Percentiles rank a stretch among this genome's conserved stretches.
These are phyloP conservation scores for Xylariaceae sp. DNA, from an alignment of 2,329 filamentous ascomycete genomes.

Conservation along the genomic window DNA sequence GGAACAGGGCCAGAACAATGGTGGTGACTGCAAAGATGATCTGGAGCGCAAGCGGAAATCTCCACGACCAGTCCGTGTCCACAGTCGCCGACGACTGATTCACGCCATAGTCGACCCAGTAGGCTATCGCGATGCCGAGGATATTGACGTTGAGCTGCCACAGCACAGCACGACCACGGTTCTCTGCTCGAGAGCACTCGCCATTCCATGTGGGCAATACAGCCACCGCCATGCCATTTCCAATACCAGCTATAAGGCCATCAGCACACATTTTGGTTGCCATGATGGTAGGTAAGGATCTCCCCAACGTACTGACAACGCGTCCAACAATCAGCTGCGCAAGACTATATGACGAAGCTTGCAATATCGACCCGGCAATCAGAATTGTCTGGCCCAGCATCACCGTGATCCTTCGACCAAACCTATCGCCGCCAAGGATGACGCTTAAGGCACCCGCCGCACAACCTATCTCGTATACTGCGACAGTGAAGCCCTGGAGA, in stretches of 20 bases:
- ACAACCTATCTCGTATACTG: constrained; percentile 1
- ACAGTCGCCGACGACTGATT: neutral
- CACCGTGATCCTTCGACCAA: neutral
- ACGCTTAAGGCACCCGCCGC: neutral
- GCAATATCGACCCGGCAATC: neutral
- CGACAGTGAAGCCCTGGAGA: neutral
- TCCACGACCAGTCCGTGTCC: neutral
- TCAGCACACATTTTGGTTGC: neutral
- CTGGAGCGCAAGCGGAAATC: constrained; percentile 1
- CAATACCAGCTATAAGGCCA: neutral
- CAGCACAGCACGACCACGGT: neutral
- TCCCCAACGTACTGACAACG: neutral
- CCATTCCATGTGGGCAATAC: neutral
- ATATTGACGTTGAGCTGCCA: constrained; percentile 2
- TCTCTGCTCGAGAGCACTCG: constrained; percentile 1
- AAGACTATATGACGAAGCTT: neutral
- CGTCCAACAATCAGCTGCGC: neutral
- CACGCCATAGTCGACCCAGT: constrained; percentile 1
- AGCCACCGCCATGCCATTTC: neutral
- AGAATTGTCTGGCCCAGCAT: constrained; percentile 1
- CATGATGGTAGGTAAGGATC: neutral
- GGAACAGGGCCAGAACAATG: neutral
- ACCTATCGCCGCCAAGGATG: neutral
- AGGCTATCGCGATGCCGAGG: neutral
- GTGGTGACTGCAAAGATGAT: constrained; percentile 1